These are phyloP conservation scores for Paramecium octaurelia DNA, from an alignment of 73 alveolate genomes.

Conservation along the genomic window DNA sequence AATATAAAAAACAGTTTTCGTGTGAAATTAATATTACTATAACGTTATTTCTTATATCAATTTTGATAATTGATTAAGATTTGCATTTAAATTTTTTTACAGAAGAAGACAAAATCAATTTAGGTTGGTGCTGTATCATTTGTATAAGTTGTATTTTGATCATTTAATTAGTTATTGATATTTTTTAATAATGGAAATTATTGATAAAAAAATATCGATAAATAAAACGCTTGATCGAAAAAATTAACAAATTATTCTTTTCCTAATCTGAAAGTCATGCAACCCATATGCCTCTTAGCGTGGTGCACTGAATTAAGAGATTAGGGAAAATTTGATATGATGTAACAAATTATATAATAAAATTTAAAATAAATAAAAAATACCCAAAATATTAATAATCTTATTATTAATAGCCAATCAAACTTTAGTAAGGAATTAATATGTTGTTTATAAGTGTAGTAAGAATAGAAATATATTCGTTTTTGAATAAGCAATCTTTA, in stretches of 20 bases:
- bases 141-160: background rate
- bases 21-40: background rate
- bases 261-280: background rate
- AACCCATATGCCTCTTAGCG: background rate
- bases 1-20: background rate
- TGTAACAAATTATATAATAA: background rate
- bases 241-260: background rate
- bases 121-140: conserved; percentile 17
- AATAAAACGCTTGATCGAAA: background rate
- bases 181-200: background rate
- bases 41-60: background rate
- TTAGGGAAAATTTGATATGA: background rate
- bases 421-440: too few species aligned
- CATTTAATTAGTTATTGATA: background rate
- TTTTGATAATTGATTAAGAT: background rate
- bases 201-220: background rate
- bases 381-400: background rate
- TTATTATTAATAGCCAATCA: too few species aligned
- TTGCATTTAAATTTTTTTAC: background rate
- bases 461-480: too few species aligned
- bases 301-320: background rate
- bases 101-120: background rate
- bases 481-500: too few species aligned
- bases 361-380: background rate
- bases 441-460: too few species aligned